These are phyloP conservation scores for Jacaranda mimosifolia DNA, from an alignment of 257 asterid genomes.

Conservation along the genomic window DNA sequence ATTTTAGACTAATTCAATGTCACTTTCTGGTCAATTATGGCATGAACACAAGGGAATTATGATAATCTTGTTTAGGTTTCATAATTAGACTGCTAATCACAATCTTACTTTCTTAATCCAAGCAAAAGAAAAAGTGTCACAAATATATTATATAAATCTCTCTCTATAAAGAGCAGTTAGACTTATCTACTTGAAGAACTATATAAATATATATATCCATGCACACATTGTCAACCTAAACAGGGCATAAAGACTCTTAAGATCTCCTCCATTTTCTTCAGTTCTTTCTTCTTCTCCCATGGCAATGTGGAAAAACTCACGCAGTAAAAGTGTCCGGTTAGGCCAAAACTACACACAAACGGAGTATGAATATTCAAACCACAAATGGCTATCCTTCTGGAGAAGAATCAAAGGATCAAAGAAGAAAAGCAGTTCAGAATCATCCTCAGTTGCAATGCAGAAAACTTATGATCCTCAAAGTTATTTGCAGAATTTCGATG, in stretches of 20 bases:
- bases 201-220: slow-evolving; percentile 12
- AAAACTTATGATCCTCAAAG: slow-evolving; percentile 57
- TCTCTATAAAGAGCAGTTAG: too few relatives aligned
- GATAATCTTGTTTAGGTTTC: neutral
- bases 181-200: too few relatives aligned
- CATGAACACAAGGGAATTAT: neutral
- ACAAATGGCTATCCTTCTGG: slow-evolving; percentile 65
- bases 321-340: slow-evolving; percentile 60
- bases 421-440: slow-evolving; percentile 43
- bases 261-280: neutral
- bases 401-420: slow-evolving; percentile 49
- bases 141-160: too few relatives aligned
- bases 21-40: slow-evolving; percentile 35
- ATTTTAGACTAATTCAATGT: neutral
- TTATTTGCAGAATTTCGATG: slow-evolving; percentile 75
- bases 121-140: too few relatives aligned
- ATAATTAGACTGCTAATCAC: slow-evolving; percentile 8
- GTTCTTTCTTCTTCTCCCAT: slow-evolving; percentile 10
- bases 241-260: neutral
- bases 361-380: slow-evolving; percentile 38
- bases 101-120: neutral
- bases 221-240: slow-evolving; percentile 12
- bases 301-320: slow-evolving; percentile 52
- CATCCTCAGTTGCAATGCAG: slow-evolving; percentile 27
- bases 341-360: slow-evolving; percentile 39